phyloP scores from a whole-genome alignment of 2,329 filamentous ascomycete species.

The Ophiostoma pallidulum region DNA sequence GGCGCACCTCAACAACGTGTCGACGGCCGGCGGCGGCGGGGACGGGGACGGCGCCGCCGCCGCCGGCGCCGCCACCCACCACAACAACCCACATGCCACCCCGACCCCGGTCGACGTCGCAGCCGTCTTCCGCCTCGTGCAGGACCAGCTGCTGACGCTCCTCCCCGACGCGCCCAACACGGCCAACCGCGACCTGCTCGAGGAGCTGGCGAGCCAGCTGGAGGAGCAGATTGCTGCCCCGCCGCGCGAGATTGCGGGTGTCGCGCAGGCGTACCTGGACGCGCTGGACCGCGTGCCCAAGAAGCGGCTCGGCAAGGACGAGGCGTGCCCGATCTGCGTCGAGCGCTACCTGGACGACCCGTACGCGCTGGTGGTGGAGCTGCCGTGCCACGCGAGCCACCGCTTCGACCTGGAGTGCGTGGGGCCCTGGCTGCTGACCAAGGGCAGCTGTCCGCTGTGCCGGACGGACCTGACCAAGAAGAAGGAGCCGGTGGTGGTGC shows the following conservation, averaged over 20 bases:
- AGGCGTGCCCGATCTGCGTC: slow-evolving; percentile 54
- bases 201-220: slow-evolving; percentile 37
- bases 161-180: slow-evolving; percentile 38
- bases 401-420: slow-evolving; percentile 59
- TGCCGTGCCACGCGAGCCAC: slow-evolving; percentile 51
- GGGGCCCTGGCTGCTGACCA: slow-evolving; percentile 53
- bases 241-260: slow-evolving; percentile 42
- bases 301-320: slow-evolving; percentile 40
- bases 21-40: slow-evolving; percentile 24
- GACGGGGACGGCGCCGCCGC: not conserved
- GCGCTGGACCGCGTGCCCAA: slow-evolving; percentile 47
- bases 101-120: slow-evolving; percentile 51
- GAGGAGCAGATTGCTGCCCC: slow-evolving; percentile 43
- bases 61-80: not conserved
- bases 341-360: slow-evolving; percentile 52
- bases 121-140: slow-evolving; percentile 48
- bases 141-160: slow-evolving; percentile 47
- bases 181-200: slow-evolving; percentile 41
- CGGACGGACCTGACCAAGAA: slow-evolving; percentile 50
- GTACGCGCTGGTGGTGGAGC: slow-evolving; percentile 53
- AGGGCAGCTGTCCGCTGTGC: slow-evolving; percentile 57
- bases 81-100: slow-evolving; percentile 46
- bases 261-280: slow-evolving; percentile 51
- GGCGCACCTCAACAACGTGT: slow-evolving; percentile 46
- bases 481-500: slow-evolving; percentile 35